phyloP scores from a whole-genome alignment of 768 basidiomycete species.

The Termitomyces sp. region DNA sequence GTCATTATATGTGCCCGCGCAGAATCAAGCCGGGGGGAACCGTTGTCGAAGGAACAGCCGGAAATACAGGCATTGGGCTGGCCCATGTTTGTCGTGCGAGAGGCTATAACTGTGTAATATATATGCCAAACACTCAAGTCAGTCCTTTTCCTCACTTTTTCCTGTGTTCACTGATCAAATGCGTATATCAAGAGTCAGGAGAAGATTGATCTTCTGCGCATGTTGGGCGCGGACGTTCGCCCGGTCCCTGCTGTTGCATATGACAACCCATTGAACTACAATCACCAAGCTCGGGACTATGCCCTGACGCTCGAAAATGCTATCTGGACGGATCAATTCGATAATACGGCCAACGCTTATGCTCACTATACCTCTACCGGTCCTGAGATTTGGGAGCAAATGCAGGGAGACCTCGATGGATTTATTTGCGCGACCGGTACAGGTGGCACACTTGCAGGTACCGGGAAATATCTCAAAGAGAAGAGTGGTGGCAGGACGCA shows the following conservation, averaged over 20 bases:
- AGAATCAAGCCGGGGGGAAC: conserved; percentile 92
- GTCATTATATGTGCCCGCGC: not conserved
- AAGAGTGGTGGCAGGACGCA: conserved; percentile 73
- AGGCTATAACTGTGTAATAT: conserved; percentile 98
- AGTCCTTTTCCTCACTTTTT: conserved; percentile 1
- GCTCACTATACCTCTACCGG: conserved; percentile 90
- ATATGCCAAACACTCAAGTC: conserved; percentile 95
- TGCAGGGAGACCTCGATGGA: conserved; percentile 70
- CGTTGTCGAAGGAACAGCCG: conserved; percentile 96
- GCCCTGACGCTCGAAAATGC: conserved; percentile 72
- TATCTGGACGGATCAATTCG: conserved; percentile 98
- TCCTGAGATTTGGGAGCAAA: conserved; percentile 96
- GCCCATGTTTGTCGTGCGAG: conserved; percentile 90
- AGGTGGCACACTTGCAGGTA: conserved; percentile 92
- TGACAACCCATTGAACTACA: conserved; percentile 94
- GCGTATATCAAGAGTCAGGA: conserved; percentile 74
- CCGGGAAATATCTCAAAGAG: conserved; percentile 80
- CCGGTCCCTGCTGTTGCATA: conserved; percentile 96
- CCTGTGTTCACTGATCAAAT: not conserved
- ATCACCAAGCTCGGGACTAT: conserved; percentile 92
- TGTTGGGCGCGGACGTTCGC: conserved; percentile 96
- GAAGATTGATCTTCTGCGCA: conserved; percentile 94
- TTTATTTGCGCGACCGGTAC: conserved; percentile 96
- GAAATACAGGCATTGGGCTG: conserved; percentile 95
- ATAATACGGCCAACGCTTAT: conserved; percentile 87